Evolutionary conservation across 257 asterid genomes (phyloP).

Genomic region (Solanum chmielewskii): DNA sequence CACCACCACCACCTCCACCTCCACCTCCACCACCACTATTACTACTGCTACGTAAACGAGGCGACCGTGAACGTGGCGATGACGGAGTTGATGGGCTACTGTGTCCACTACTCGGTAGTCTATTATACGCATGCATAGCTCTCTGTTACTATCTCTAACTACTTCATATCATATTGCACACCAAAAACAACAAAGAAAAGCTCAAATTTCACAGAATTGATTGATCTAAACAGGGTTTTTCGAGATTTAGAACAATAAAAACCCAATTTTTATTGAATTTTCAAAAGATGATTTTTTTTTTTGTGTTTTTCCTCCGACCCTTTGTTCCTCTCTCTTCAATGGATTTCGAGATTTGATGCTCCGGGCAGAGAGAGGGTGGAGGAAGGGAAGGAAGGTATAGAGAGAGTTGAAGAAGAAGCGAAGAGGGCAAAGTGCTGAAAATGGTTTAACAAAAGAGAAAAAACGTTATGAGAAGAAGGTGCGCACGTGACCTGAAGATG

Average conservation of each 20-base stretch:
- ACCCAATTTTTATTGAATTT: neutral
- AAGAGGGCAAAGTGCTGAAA: neutral
- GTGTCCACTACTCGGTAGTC: slow-evolving; percentile 96
- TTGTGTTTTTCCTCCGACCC: neutral
- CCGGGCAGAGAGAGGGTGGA: neutral
- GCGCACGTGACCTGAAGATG: slow-evolving; percentile 18
- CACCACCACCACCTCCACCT: neutral
- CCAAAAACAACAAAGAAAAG: neutral
- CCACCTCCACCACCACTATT: neutral
- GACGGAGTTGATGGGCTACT: slow-evolving; percentile 80
- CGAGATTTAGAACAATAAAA: neutral
- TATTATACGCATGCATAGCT: slow-evolving; percentile 86
- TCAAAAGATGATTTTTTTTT: neutral
- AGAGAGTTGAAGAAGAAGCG: neutral
- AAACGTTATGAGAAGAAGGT: neutral
- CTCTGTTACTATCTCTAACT: neutral
- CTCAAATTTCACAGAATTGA: neutral
- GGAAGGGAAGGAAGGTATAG: neutral
- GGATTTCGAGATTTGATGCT: neutral
- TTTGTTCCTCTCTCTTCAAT: neutral
- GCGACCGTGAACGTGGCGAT: slow-evolving; percentile 86
- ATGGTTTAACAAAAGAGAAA: neutral
- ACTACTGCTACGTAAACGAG: slow-evolving; percentile 20
- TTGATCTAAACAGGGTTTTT: neutral
- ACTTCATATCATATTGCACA: slow-evolving; percentile 28